Percentiles rank a stretch among this genome's conserved stretches.
These are phyloP conservation scores for Colletotrichum somersetense DNA, from an alignment of 2,329 filamentous ascomycete genomes.

Conservation along the genomic window DNA sequence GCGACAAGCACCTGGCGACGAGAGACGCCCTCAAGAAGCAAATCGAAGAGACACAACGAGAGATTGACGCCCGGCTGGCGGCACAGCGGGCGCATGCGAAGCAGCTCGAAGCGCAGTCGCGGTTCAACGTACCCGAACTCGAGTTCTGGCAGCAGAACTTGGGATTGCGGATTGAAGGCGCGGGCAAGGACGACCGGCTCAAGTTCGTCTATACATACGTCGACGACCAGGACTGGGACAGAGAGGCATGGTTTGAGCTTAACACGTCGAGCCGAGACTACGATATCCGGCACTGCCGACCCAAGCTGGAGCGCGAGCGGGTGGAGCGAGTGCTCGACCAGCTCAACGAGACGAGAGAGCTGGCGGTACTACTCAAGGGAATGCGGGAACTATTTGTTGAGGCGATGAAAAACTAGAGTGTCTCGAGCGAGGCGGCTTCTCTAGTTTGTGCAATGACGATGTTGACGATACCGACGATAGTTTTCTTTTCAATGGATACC, in stretches of 20 bases:
- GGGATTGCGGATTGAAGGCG: slow-evolving; percentile 89
- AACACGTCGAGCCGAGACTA: slow-evolving; percentile 86
- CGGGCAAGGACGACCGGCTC: slow-evolving; percentile 84
- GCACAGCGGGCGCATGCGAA: slow-evolving; percentile 79
- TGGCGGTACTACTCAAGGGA: slow-evolving; percentile 80
- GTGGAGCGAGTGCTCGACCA: slow-evolving; percentile 82
- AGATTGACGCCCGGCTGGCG: slow-evolving; percentile 77
- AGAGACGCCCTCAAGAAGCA: slow-evolving; percentile 71
- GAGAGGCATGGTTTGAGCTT: slow-evolving; percentile 94
- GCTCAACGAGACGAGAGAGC: slow-evolving; percentile 84
- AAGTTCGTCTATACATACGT: slow-evolving; percentile 93
- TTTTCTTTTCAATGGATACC: slow-evolving; percentile 37
- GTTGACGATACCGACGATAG: slow-evolving; percentile 31
- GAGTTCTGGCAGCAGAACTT: slow-evolving; percentile 96
- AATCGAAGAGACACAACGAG: slow-evolving; percentile 75
- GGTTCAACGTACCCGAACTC: slow-evolving; percentile 92
- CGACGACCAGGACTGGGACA: slow-evolving; percentile 87
- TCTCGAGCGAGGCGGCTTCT: neutral
- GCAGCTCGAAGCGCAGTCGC: slow-evolving; percentile 84
- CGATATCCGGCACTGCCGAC: slow-evolving; percentile 82
- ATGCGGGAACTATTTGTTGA: slow-evolving; percentile 85
- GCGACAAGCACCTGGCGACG: slow-evolving; percentile 69
- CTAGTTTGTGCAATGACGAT: slow-evolving; percentile 21
- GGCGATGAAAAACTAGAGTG: slow-evolving; percentile 63
- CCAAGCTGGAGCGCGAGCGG: slow-evolving; percentile 83